Evolutionary conservation across 345 rosid genomes (phyloP).

Genomic region (Acer negundo): DNA sequence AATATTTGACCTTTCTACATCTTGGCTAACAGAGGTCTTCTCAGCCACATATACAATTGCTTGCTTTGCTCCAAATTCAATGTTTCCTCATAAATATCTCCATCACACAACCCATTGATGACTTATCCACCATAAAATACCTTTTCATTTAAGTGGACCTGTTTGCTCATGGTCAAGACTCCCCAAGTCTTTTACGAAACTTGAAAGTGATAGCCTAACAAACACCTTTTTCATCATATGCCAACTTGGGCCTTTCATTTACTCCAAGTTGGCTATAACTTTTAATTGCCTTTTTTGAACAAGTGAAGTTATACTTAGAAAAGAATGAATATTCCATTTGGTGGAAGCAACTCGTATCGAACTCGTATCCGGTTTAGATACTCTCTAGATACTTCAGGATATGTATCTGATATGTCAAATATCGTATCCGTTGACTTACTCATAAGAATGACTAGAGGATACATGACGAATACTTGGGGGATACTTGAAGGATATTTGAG

Average conservation of each 20-base stretch:
- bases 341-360: too few species aligned
- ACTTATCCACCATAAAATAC: background rate
- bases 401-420: too few species aligned
- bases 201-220: slow-evolving; percentile 9
- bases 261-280: background rate
- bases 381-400: too few species aligned
- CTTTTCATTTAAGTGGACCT: background rate
- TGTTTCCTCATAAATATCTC: background rate
- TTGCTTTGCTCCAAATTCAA: background rate
- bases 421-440: too few species aligned
- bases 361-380: too few species aligned
- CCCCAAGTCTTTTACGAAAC: background rate
- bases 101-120: background rate
- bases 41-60: background rate
- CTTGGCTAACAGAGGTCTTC: background rate
- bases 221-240: background rate
- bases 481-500: too few species aligned
- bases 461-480: too few species aligned
- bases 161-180: background rate
- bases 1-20: background rate
- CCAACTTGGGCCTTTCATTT: background rate
- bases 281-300: background rate
- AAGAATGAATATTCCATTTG: too few species aligned
- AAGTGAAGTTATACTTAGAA: too few species aligned
- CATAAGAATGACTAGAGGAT: too few species aligned